A percentile compares a stretch with the other conserved stretches of the same genome.
phyloP scores from a whole-genome alignment of 2,329 filamentous ascomycete species.

The Ophiostoma pallidulum region DNA sequence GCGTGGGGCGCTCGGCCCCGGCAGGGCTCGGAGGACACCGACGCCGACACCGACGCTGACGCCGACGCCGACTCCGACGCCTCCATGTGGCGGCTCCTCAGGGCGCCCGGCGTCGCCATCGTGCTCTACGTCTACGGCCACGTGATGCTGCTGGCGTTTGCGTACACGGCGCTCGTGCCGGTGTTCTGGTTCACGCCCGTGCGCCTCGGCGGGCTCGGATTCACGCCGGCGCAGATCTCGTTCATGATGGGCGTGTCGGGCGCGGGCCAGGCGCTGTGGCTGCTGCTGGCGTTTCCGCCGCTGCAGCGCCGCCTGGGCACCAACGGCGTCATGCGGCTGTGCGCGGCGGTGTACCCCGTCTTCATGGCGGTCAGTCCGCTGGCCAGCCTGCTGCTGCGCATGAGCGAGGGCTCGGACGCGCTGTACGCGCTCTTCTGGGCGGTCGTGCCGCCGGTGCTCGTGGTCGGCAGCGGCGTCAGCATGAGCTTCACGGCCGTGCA shows the following conservation, averaged over 20 bases:
- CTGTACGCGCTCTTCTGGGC: constrained; percentile 50
- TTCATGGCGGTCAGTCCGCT: constrained; percentile 49
- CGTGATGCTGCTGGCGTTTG: constrained; percentile 58
- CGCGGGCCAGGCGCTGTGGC: constrained; percentile 59
- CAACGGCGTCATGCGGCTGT: constrained; percentile 51
- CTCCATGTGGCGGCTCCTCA: constrained; percentile 47
- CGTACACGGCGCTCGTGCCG: constrained; percentile 61
- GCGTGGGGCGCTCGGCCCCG: too few relatives aligned
- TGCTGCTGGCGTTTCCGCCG: constrained; percentile 58
- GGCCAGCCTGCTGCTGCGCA: constrained; percentile 47
- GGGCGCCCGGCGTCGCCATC: constrained; percentile 52
- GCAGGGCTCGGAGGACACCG: too few relatives aligned
- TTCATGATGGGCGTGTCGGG: constrained; percentile 56
- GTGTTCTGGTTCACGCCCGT: constrained; percentile 60
- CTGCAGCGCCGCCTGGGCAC: constrained; percentile 60
- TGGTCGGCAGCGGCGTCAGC: constrained; percentile 51
- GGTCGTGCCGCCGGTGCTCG: constrained; percentile 32
- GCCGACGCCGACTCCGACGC: neutral
- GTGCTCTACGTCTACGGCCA: constrained; percentile 59
- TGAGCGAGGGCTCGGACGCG: too few relatives aligned
- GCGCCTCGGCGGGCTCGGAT: constrained; percentile 53
- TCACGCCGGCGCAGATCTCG: constrained; percentile 54
- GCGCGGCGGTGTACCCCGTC: constrained; percentile 50
- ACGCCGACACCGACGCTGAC: neutral
- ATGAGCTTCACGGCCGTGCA: constrained; percentile 66